These are phyloP conservation scores for Priceomyces medius DNA, from an alignment of 805 yeast species.

Conservation along the genomic window DNA sequence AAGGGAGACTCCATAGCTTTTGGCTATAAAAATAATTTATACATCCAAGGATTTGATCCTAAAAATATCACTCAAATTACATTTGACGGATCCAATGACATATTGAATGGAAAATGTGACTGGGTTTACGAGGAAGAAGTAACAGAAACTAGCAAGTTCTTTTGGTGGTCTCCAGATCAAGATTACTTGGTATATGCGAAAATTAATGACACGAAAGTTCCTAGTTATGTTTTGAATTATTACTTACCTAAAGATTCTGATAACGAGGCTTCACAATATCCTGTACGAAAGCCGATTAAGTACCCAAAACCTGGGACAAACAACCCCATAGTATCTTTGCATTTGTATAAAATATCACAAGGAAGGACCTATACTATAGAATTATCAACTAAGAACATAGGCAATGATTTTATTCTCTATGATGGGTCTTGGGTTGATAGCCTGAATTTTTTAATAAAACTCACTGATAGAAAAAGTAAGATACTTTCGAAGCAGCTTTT, in stretches of 20 bases:
- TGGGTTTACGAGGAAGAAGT: constrained; percentile 89
- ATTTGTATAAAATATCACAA: constrained; percentile 34
- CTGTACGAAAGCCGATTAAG: constrained; percentile 44
- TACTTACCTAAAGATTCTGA: constrained; percentile 30
- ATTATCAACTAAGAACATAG: constrained; percentile 14
- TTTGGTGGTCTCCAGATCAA: constrained; percentile 79
- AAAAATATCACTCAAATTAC: constrained; percentile 37
- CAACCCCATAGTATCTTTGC: constrained; percentile 54
- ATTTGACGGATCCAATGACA: constrained; percentile 48
- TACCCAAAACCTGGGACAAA: constrained; percentile 74
- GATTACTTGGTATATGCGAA: constrained; percentile 51
- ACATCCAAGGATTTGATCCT: constrained; percentile 36
- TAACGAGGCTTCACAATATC: constrained; percentile 37
- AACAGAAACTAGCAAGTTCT: constrained; percentile 49
- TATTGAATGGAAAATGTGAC: constrained; percentile 70
- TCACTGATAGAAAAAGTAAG: constrained; percentile 63
- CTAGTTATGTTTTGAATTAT: constrained; percentile 48
- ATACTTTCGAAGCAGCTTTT: constrained; percentile 48
- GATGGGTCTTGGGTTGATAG: constrained; percentile 60
- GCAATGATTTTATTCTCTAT: constrained; percentile 55
- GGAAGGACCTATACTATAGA: constrained; percentile 13
- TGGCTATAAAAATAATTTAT: constrained; percentile 57
- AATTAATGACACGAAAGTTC: constrained; percentile 60
- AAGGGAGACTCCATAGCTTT: constrained; percentile 53
- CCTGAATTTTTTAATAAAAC: constrained; percentile 52